These are phyloP conservation scores for Tuber indicum DNA, from an alignment of 495 filamentous ascomycete species.

Conservation along the genomic window DNA sequence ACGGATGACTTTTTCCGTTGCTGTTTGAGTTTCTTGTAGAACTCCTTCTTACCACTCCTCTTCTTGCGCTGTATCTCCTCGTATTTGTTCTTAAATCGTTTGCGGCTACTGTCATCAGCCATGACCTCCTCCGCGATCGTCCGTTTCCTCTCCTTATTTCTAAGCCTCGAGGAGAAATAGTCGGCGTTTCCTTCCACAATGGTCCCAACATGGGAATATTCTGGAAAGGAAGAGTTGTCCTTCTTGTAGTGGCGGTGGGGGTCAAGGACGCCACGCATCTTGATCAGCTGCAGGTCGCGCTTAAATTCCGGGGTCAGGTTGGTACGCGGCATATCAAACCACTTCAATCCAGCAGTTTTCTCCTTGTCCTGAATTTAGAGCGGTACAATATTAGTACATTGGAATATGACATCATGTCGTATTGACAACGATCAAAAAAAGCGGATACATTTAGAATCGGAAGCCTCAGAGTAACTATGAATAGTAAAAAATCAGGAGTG, in stretches of 20 bases:
- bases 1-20: constrained; percentile 46
- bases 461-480: constrained; percentile 99
- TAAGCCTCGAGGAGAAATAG: constrained; percentile 68
- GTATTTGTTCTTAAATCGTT: constrained; percentile 65
- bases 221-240: constrained; percentile 59
- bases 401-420: not conserved
- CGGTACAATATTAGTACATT: constrained; percentile 17
- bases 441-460: constrained; percentile 25
- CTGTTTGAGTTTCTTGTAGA: constrained; percentile 60
- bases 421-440: constrained; percentile 25
- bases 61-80: constrained; percentile 61
- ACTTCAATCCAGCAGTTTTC: constrained; percentile 57
- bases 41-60: constrained; percentile 63
- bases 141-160: constrained; percentile 78
- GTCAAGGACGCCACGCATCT: constrained; percentile 83
- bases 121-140: constrained; percentile 88
- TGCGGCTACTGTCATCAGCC: constrained; percentile 54
- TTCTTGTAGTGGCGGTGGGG: constrained; percentile 91
- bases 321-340: constrained; percentile 82
- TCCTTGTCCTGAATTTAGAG: constrained; percentile 46
- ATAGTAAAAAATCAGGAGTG: constrained; percentile 46
- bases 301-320: constrained; percentile 76
- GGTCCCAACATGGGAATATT: constrained; percentile 82
- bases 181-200: constrained; percentile 86
- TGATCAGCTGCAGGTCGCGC: constrained; percentile 75